These are phyloP conservation scores for Monilinia vaccinii-corymbosi DNA, from an alignment of 2,329 filamentous ascomycete species.

Conservation along the genomic window DNA sequence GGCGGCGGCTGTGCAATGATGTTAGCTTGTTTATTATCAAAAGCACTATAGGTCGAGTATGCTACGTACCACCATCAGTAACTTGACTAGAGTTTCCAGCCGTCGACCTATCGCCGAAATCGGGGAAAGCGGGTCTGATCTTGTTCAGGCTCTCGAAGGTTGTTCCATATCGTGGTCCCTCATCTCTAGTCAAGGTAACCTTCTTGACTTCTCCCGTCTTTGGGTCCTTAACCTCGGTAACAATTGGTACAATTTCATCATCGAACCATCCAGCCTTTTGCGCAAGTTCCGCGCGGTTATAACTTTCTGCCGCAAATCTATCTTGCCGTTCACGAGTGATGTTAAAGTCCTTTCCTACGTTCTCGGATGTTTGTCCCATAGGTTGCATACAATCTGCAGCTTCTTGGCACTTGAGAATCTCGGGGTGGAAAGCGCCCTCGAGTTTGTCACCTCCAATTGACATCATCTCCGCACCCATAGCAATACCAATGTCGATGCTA, in stretches of 20 bases:
- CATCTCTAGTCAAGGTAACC: slow-evolving; percentile 74
- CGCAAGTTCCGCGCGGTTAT: slow-evolving; percentile 75
- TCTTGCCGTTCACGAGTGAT: slow-evolving; percentile 76
- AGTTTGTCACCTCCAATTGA: slow-evolving; percentile 61
- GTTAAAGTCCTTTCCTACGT: slow-evolving; percentile 84
- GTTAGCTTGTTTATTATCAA: background rate
- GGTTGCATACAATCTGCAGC: slow-evolving; percentile 80
- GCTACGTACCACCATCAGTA: slow-evolving; percentile 67
- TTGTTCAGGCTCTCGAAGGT: slow-evolving; percentile 75
- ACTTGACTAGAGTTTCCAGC: slow-evolving; percentile 93
- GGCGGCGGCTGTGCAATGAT: slow-evolving; percentile 53
- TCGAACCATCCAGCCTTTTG: slow-evolving; percentile 88
- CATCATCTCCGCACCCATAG: slow-evolving; percentile 87
- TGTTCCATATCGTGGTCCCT: slow-evolving; percentile 84
- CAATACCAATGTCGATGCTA: slow-evolving; percentile 79
- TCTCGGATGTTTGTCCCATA: slow-evolving; percentile 98
- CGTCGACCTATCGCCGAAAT: slow-evolving; percentile 78
- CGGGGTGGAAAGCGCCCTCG: slow-evolving; percentile 65
- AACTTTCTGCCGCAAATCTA: slow-evolving; percentile 77
- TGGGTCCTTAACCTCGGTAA: slow-evolving; percentile 70
- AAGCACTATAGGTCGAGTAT: background rate
- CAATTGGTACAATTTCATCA: slow-evolving; percentile 89
- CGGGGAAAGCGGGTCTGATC: slow-evolving; percentile 81
- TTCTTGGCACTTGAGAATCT: slow-evolving; percentile 67
- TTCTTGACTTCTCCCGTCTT: slow-evolving; percentile 71